A percentile compares a stretch with the other conserved stretches of the same genome.
phyloP scores from a whole-genome alignment of 768 basidiomycete species.

The Pulveroboletus sp. region DNA sequence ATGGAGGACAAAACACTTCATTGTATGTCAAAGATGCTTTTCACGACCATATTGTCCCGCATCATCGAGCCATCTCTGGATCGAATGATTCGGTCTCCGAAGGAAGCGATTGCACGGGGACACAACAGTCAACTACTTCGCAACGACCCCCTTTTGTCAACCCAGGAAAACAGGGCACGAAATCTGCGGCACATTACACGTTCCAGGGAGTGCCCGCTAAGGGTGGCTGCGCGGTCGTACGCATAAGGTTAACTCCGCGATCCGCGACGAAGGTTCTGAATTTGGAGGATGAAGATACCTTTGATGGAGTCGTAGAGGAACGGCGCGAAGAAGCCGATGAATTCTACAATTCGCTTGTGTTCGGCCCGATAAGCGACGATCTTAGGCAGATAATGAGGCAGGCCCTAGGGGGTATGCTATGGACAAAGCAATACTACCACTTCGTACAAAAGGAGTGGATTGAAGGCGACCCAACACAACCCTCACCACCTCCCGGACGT shows the following conservation, averaged over 20 bases:
- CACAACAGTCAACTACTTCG: background rate
- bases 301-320: slow-evolving; percentile 88
- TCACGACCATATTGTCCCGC: slow-evolving; percentile 92
- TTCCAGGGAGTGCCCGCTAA: slow-evolving; percentile 84
- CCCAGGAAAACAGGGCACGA: slow-evolving; percentile 84
- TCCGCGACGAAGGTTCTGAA: slow-evolving; percentile 71
- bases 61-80: slow-evolving; percentile 61
- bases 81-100: slow-evolving; percentile 18
- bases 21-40: slow-evolving; percentile 94
- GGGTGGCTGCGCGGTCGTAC: slow-evolving; percentile 93
- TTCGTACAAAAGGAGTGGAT: slow-evolving; percentile 98
- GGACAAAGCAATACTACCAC: slow-evolving; percentile 97
- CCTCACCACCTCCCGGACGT: slow-evolving; percentile 86
- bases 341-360: slow-evolving; percentile 79
- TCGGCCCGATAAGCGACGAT: slow-evolving; percentile 87
- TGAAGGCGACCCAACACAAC: slow-evolving; percentile 92
- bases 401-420: slow-evolving; percentile 93
- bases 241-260: slow-evolving; percentile 83
- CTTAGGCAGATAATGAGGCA: slow-evolving; percentile 95
- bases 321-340: slow-evolving; percentile 92
- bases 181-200: slow-evolving; percentile 86
- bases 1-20: slow-evolving; percentile 79
- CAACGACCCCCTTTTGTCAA: slow-evolving; percentile 56
- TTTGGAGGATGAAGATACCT: slow-evolving; percentile 81
- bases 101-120: background rate